Base-by-base conservation (phyloP, 1,139 yeast genomes). In the Lodderomyces parapsilosis region DNA sequence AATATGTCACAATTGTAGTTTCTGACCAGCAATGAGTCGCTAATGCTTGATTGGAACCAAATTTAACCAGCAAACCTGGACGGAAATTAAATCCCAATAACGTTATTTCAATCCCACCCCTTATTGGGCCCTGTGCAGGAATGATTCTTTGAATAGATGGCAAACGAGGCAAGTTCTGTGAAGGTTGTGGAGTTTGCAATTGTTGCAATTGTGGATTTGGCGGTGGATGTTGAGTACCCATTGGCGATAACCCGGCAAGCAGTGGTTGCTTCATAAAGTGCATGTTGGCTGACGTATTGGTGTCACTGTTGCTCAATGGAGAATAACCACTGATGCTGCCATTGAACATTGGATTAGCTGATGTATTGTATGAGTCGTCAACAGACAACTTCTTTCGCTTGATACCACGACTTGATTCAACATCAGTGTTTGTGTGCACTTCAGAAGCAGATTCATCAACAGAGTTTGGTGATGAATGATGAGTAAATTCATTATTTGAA, bases 1-100 rank as follows among this genome's bases (percentile, higher is more conserved):
- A 69, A 55, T 87, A 91, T 0, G 97, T 89, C 2, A 93, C 96
- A 47, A 93, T 86, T 0, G 99, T 93, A 3, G 94, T 80, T 37
- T 87, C 95, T 39, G 95, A 88, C 98, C 98, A 93, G 62, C 96
- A 90, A 59, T 90, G 96, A 1, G 97, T 89, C 1, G 96, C 87
- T 40, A 88, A 69, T 0, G 97, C 94, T 49, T 77, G 74, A 57
- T 82, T 83, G 6, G 86, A 80, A 38, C 99, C 99, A 65, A 93
- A 93, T 60, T 86, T 84, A 17, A 91, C 96, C 30, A 74, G 70
- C 49, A 90, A 71, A 1, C 95, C 96, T 11, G 87, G 86, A 45
- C 83, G 81, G 71, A 93, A 91, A 49, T 90, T 88, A 44, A 82
- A 77, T 3, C 99, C 99, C 36, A 93, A 70, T 38, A 93, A 68